Evolutionary conservation across 257 asterid genomes (phyloP), one percentile per base, ranked within the genome.

Genomic region (Ilex aquifolium): DNA sequence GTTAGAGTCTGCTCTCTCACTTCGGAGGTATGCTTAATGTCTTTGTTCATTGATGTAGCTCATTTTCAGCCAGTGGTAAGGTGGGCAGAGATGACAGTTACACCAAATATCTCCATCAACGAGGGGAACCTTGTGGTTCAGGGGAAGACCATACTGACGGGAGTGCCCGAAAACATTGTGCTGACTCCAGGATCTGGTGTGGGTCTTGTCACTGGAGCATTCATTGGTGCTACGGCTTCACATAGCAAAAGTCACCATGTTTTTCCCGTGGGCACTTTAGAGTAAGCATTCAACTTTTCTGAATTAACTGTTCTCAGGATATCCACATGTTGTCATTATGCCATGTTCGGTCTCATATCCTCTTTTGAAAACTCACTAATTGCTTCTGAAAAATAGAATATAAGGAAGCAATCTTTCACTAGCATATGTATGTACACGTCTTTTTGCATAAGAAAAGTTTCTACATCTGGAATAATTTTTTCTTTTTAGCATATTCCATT

Each of bases 51-150:
- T 60, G 7, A 3, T 72, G 82, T 87, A 85, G 96, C 67, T 77
- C 66, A 64, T 60, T 65, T 58, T 61, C 60, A 63, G 70, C 67
- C 48, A 62, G 59, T 55, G 59, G 67, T 59, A 64, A 57, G 61
- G 56, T 44, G 60, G 16, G 65, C 72, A 29, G 80, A 79, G 77
- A 88, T 92, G 97, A 89, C 99, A 14, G 86, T 92, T 32, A 92
- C 91, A 59, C 99, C 99, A 12, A 82, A 73, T 36, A 87, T 92
- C 77, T 77, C 86, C 13, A 83, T 92, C 69, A 81, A 71, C 62
- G 91, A 83, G 12, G 95, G 96, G 60, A 85, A 81, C 93, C 99
- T 92, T 51, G 84, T 85, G 80, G 97, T 89, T 76, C 95, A 87
- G 64, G 97, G 97, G 62, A 92, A 85, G 77, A 89, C 96, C 69